phyloP scores from a whole-genome alignment of 1,139 yeast genomes.

The Lodderomyces parapsilosis region DNA sequence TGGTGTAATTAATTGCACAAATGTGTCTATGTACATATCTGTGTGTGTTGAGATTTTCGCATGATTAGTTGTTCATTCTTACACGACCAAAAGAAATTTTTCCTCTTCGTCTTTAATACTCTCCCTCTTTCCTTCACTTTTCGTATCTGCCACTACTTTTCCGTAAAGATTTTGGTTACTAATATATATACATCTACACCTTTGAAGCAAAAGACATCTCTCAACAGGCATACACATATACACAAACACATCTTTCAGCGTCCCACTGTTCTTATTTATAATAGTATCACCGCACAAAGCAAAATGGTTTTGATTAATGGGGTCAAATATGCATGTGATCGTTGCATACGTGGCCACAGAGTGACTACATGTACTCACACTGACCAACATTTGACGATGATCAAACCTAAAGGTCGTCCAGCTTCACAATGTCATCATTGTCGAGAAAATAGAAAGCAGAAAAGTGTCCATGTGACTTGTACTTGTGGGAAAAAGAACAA shows the following conservation, averaged over 20 bases:
- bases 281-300: neutral
- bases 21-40: neutral
- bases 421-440: conserved; percentile 90
- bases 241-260: no score
- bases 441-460: conserved; percentile 71
- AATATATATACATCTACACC: no score
- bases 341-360: conserved; percentile 94
- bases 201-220: no score
- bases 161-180: no score
- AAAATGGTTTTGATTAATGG: conserved; percentile 86
- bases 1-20: neutral
- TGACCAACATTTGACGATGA: conserved; percentile 86
- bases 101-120: neutral
- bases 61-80: neutral
- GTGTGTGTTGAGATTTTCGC: neutral
- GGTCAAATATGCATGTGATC: conserved; percentile 90
- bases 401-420: conserved; percentile 95
- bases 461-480: conserved; percentile 71
- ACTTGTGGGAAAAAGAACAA: conserved; percentile 63
- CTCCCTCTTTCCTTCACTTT: neutral
- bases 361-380: conserved; percentile 93
- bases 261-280: no score
- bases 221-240: no score
- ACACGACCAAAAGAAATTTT: neutral
- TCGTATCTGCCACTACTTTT: neutral